Evolutionary conservation across 2,329 filamentous ascomycete species (phyloP).

Genomic region (Xylaria sp.): DNA sequence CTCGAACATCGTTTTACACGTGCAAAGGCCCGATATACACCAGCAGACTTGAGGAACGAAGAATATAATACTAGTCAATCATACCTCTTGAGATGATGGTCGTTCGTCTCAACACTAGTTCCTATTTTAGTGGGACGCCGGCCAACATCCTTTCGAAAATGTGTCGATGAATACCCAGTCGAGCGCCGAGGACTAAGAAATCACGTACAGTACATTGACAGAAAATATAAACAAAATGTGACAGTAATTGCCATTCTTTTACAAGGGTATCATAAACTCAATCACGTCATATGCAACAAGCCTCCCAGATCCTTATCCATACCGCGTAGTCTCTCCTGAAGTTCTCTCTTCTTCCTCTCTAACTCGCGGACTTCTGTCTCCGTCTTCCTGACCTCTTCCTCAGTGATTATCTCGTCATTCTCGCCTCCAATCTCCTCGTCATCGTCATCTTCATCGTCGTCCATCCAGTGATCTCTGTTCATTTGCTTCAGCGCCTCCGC

Average conservation of each 20-base stretch:
- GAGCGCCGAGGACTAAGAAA: too few species aligned
- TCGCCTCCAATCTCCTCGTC: conserved; percentile 55
- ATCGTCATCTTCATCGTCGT: conserved; percentile 64
- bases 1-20: background rate
- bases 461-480: conserved; percentile 70
- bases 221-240: background rate
- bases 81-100: background rate
- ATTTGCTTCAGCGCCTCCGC: conserved; percentile 76
- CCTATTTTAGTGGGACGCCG: background rate
- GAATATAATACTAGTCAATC: background rate
- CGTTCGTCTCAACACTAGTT: background rate
- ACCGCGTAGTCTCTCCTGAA: conserved; percentile 62
- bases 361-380: conserved; percentile 72
- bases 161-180: too few species aligned
- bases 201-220: too few species aligned
- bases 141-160: too few species aligned
- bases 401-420: conserved; percentile 64
- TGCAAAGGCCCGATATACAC: background rate
- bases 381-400: conserved; percentile 74
- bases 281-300: conserved; percentile 58
- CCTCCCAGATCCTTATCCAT: conserved; percentile 68
- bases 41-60: background rate
- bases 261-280: conserved; percentile 37
- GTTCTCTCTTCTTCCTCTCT: conserved; percentile 65
- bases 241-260: conserved; percentile 9